Conservation (phyloP, 2,329 filamentous ascomycete species). For the Polytolypa hystricis region DNA sequence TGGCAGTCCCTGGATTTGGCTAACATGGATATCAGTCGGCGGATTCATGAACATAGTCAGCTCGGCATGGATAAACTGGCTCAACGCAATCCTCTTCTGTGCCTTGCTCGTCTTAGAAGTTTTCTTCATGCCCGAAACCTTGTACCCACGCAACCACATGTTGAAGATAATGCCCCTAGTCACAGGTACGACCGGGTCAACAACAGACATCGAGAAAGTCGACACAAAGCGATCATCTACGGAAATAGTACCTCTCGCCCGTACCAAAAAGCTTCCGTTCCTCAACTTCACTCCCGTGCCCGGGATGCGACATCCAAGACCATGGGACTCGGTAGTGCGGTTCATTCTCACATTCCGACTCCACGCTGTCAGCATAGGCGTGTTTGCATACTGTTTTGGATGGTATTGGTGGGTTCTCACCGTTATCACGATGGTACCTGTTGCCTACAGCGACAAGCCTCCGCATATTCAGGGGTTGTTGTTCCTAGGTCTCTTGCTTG, state of each 20-base stretch:
- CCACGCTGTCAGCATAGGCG: conserved; percentile 34
- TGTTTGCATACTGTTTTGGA: conserved; percentile 41
- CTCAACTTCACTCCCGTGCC: conserved; percentile 38
- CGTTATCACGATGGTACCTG: conserved; percentile 43
- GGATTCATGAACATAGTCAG: conserved; percentile 41
- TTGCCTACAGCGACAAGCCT: conserved; percentile 39
- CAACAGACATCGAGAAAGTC: conserved; percentile 22
- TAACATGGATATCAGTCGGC: conserved; percentile 26
- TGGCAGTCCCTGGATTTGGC: background rate
- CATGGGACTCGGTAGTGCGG: conserved; percentile 36
- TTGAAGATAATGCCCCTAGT: conserved; percentile 25
- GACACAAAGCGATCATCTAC: conserved; percentile 11
- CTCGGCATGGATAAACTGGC: conserved; percentile 44
- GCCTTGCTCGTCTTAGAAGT: conserved; percentile 39
- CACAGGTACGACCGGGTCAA: background rate
- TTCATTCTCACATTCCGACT: conserved; percentile 40
- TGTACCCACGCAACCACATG: conserved; percentile 45
- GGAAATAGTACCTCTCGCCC: conserved; percentile 16
- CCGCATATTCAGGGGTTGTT: conserved; percentile 43
- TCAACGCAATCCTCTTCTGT: conserved; percentile 43
- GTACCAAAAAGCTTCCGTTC: conserved; percentile 36
- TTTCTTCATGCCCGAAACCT: conserved; percentile 43
- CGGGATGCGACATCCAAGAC: conserved; percentile 41
- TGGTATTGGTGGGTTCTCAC: conserved; percentile 50
- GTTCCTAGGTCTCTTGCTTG: conserved; percentile 44